A percentile compares a stretch with the other conserved stretches of the same genome.
phyloP scores from a whole-genome alignment of 192 early-diverging fungal species.

The Dissophora ornata region DNA sequence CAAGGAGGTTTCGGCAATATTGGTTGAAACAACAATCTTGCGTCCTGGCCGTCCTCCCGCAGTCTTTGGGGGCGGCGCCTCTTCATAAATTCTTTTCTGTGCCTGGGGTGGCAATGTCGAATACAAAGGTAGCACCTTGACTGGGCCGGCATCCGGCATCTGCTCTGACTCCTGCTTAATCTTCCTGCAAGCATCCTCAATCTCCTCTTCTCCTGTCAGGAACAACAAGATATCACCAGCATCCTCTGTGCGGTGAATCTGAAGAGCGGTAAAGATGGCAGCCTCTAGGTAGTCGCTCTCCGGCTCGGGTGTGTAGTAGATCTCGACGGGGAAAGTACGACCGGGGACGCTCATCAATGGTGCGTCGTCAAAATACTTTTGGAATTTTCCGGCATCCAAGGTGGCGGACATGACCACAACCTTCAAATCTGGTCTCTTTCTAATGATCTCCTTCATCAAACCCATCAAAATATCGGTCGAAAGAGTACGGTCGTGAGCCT shows the following conservation, averaged over 20 bases:
- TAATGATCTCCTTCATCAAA: constrained; percentile 90
- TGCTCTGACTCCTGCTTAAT: constrained; percentile 83
- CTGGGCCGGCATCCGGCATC: constrained; percentile 76
- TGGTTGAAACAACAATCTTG: constrained; percentile 97
- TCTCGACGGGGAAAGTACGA: constrained; percentile 98
- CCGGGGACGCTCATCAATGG: constrained; percentile 93
- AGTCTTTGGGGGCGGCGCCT: constrained; percentile 82
- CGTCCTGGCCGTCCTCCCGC: constrained; percentile 90
- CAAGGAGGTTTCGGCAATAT: constrained; percentile 97
- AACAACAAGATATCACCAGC: constrained; percentile 98
- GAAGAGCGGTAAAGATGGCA: constrained; percentile 92
- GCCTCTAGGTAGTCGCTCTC: constrained; percentile 98
- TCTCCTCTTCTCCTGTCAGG: constrained; percentile 98
- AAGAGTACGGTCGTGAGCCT: constrained; percentile 98
- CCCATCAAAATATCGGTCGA: constrained; percentile 99
- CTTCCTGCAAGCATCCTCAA: constrained; percentile 93
- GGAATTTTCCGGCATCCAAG: constrained; percentile 98
- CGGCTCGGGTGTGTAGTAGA: constrained; percentile 97
- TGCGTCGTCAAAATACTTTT: constrained; percentile 97
- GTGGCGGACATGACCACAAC: constrained; percentile 98
- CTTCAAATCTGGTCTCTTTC: constrained; percentile 84
- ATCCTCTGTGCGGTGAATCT: constrained; percentile 93
- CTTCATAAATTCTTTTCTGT: constrained; percentile 95
- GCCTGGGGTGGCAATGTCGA: constrained; percentile 90
- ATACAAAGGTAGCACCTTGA: constrained; percentile 91